phyloP scores from a whole-genome alignment of 148 eudicot genomes.

The Amaranthus cruentus region DNA sequence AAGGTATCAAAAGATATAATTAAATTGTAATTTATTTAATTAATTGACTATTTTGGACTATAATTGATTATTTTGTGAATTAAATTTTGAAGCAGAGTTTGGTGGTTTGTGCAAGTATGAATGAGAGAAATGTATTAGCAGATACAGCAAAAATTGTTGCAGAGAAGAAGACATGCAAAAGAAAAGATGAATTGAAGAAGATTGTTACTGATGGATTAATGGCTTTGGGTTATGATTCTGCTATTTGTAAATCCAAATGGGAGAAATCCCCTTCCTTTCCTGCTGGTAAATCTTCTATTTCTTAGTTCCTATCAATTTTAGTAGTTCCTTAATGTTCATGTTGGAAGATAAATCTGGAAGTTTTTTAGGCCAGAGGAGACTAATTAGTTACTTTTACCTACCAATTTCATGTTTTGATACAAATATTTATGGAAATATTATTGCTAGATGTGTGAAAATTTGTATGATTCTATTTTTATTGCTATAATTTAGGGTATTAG shows the following conservation, averaged over 20 bases:
- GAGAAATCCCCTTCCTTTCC: slow-evolving; percentile 71
- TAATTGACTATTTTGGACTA: not conserved
- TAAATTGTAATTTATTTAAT: not conserved
- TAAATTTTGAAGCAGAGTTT: slow-evolving; percentile 39
- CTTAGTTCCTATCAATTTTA: not conserved
- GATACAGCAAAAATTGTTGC: slow-evolving; percentile 70
- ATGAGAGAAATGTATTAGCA: slow-evolving; percentile 68
- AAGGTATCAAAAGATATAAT: slow-evolving; percentile 35
- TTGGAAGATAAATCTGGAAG: not conserved
- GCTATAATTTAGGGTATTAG: not conserved
- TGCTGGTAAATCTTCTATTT: slow-evolving; percentile 47
- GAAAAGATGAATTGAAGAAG: slow-evolving; percentile 55
- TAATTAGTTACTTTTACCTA: not conserved
- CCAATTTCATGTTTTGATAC: not conserved
- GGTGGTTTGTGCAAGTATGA: slow-evolving; percentile 53
- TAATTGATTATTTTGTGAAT: not conserved
- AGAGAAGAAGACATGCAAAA: slow-evolving; percentile 48
- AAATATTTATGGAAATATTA: not conserved
- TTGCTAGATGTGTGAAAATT: slow-evolving; percentile 9
- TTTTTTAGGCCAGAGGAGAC: not conserved
- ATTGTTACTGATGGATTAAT: slow-evolving; percentile 55
- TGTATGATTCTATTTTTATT: not conserved
- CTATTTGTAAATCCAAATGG: slow-evolving; percentile 86
- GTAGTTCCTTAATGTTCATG: not conserved
- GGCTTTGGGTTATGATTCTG: slow-evolving; percentile 58